Base-by-base conservation (phyloP, 2,329 filamentous ascomycete genomes). In the Shiraia sp. region DNA sequence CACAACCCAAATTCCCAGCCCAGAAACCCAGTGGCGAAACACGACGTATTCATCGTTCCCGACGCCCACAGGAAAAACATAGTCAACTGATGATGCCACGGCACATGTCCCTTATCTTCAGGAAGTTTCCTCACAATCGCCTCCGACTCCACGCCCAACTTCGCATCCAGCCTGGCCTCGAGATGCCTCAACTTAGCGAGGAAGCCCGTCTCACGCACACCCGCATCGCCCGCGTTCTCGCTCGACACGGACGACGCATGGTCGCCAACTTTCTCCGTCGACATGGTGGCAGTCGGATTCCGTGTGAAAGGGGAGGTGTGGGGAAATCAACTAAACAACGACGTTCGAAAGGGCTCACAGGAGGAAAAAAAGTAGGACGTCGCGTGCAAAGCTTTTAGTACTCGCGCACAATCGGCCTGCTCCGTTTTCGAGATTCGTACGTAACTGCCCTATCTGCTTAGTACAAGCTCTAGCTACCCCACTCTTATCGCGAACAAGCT, bases 1-100 rank as follows among this genome's bases (percentile, higher is more conserved):
- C 53, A 68, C 29, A 79, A 58, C 2, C 74, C 74, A 44, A 78
- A 77, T 45, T 75, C 70, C 42, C 71, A 72, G 4, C 76, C 76
- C 3, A 79, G 57, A 34, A 78, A 32, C 64, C 77, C 34, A 45
- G 48, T 44, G 40, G 67, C 53, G 69, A 62, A 50, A 65, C 71
- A 36, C 51, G 49, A 74, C 58, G 58, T 75, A 64, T 55, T 71
- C 70, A 49, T 71, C 1, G 55, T 73, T 32, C 73, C 57, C 1
- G 69, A 72, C 47, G 67, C 74, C 73, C 72, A 75, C 27, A 75
- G 49, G 32, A 73, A 66, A 45, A 74, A 74, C 51, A 72, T 68
- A 47, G 40, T 54, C 44, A 61, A 37, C 22, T 61, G 55, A 17
- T 61, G 49, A 19, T 56, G 47, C 57, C 57, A 61, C 33, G 55